Evolutionary conservation across 768 basidiomycete genomes (phyloP).

Genomic region (Pilatotrama ljubarskyi): DNA sequence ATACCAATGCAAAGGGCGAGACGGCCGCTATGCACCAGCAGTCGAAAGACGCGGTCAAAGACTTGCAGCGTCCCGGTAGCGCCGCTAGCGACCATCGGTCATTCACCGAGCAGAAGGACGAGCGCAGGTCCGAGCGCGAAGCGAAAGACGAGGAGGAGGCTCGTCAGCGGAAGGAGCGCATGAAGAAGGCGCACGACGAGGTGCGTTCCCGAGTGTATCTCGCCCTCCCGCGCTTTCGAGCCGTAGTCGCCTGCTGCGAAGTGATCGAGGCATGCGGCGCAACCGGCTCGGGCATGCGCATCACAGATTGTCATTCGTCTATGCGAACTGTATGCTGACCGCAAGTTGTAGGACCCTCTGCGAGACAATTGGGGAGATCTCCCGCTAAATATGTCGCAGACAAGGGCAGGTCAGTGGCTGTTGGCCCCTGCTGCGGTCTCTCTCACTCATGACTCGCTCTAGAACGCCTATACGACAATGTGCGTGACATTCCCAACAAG

Average conservation of each 20-base stretch:
- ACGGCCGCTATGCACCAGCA: slow-evolving; percentile 14
- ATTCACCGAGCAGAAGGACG: slow-evolving; percentile 28
- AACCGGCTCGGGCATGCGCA: too few species aligned
- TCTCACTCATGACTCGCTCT: slow-evolving; percentile 31
- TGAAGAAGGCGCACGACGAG: slow-evolving; percentile 19
- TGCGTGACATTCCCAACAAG: slow-evolving; percentile 44
- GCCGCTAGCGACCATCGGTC: slow-evolving; percentile 7
- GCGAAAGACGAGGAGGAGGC: slow-evolving; percentile 23
- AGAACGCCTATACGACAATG: slow-evolving; percentile 5
- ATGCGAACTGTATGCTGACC: not conserved
- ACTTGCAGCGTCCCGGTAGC: slow-evolving; percentile 9
- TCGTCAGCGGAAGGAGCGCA: slow-evolving; percentile 17
- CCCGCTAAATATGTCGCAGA: slow-evolving; percentile 88
- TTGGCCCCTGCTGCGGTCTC: slow-evolving; percentile 53
- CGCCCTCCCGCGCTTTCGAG: too few species aligned
- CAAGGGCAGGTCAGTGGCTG: slow-evolving; percentile 45
- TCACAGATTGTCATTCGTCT: too few species aligned
- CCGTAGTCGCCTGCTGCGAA: too few species aligned
- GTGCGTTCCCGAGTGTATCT: slow-evolving; percentile 10
- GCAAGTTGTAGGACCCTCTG: slow-evolving; percentile 26
- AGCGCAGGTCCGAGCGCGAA: slow-evolving; percentile 26
- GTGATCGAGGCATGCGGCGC: too few species aligned
- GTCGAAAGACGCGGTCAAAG: slow-evolving; percentile 1
- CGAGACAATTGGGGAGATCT: slow-evolving; percentile 69
- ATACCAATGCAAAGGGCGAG: slow-evolving; percentile 12